These are phyloP conservation scores for Pyronema domesticum DNA, from an alignment of 495 filamentous ascomycete species.

Conservation along the genomic window DNA sequence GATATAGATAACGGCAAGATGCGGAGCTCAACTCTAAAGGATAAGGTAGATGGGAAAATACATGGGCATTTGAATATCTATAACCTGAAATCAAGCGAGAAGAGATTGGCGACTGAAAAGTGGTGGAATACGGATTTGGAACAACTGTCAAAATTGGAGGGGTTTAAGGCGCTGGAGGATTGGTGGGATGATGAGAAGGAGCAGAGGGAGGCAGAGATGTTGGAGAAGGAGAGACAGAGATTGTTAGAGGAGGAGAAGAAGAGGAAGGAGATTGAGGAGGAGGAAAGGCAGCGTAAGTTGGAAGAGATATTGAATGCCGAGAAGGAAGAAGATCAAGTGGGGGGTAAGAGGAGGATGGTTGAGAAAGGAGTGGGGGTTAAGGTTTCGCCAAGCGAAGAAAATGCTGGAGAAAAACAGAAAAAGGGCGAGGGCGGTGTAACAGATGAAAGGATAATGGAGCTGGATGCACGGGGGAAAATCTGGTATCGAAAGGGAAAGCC, in stretches of 20 bases:
- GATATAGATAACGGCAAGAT: neutral
- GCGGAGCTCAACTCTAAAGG: neutral
- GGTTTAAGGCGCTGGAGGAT: conserved; percentile 1
- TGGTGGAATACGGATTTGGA: neutral
- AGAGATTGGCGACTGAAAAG: neutral
- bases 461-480: neutral
- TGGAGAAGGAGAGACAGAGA: neutral
- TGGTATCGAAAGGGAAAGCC: neutral
- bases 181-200: conserved; percentile 3
- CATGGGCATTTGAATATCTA: neutral
- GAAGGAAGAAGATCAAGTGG: neutral
- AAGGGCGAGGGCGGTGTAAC: neutral
- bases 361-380: neutral
- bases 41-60: no score
- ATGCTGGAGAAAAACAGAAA: neutral
- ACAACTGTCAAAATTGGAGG: neutral
- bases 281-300: neutral
- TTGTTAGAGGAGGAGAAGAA: neutral
- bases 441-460: neutral
- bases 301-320: conserved; percentile 1
- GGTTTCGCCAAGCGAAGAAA: neutral
- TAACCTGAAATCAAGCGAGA: neutral
- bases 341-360: neutral
- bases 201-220: conserved; percentile 11
- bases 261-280: neutral